Conservation (phyloP, 805 yeast species). For the Hanseniaspora nectarophila region DNA sequence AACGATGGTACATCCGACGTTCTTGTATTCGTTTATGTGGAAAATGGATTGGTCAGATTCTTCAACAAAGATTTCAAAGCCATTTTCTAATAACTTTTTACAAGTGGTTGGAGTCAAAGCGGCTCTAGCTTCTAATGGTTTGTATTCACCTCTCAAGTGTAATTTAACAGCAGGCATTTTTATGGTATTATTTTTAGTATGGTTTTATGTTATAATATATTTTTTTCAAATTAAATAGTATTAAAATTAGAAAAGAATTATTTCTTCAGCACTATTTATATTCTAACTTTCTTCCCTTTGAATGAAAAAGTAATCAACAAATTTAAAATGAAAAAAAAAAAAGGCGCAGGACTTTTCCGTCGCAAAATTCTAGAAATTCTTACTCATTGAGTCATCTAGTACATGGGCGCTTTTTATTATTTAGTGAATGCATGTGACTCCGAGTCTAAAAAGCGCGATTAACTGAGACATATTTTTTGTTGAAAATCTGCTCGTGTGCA, state of each 20-base stretch:
- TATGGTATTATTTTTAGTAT: background rate
- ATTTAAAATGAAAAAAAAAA: background rate
- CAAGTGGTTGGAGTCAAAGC: slow-evolving; percentile 90
- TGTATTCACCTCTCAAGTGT: slow-evolving; percentile 92
- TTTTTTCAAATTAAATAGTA: background rate
- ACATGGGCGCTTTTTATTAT: background rate
- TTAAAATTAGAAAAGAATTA: background rate
- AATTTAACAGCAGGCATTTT: slow-evolving; percentile 40
- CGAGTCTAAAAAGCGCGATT: background rate
- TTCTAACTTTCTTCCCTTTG: too few species aligned
- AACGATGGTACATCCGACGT: slow-evolving; percentile 76
- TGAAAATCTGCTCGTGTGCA: background rate
- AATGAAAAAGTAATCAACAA: too few species aligned
- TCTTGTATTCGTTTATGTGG: slow-evolving; percentile 57
- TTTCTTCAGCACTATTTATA: background rate
- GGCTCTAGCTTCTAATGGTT: slow-evolving; percentile 94
- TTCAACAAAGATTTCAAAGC: slow-evolving; percentile 81
- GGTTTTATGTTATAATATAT: background rate
- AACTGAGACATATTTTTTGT: background rate
- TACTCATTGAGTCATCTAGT: background rate
- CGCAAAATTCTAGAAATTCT: background rate
- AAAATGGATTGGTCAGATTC: slow-evolving; percentile 77
- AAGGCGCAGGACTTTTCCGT: background rate
- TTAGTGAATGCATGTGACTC: background rate
- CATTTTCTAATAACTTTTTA: slow-evolving; percentile 70